Conservation (phyloP, 108 stramenopile genomes). For the Cyclostephanos tholiformis region DNA sequence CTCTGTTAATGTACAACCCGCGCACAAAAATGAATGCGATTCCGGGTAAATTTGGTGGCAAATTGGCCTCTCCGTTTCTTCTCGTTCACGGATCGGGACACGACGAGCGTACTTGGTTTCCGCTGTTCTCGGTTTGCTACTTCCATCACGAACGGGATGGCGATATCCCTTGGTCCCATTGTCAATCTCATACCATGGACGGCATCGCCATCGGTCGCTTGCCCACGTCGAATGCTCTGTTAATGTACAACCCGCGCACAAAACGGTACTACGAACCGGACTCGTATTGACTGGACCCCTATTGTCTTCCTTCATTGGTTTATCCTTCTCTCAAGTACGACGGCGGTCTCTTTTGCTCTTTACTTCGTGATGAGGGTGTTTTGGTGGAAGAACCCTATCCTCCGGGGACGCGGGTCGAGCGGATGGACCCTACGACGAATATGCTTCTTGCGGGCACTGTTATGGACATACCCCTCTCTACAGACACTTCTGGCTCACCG, state of each 20-base stretch:
- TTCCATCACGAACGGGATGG: too few relatives aligned
- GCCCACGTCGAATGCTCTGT: neutral
- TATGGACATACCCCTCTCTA: neutral
- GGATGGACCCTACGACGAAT: neutral
- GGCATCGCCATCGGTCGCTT: too few relatives aligned
- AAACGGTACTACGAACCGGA: neutral
- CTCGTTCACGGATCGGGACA: too few relatives aligned
- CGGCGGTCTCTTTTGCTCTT: neutral
- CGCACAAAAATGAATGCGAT: too few relatives aligned
- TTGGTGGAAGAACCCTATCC: neutral
- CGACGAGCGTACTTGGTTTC: too few relatives aligned
- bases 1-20: too few relatives aligned
- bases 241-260: neutral
- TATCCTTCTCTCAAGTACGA: slow-evolving; percentile 3
- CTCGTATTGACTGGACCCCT: neutral
- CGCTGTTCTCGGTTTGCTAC: too few relatives aligned
- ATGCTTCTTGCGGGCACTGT: neutral
- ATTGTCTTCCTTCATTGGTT: neutral
- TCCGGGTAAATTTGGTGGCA: too few relatives aligned
- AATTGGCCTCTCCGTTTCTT: too few relatives aligned
- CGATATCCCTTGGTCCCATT: too few relatives aligned
- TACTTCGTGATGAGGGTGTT: neutral
- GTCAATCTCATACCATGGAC: too few relatives aligned
- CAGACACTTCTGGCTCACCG: neutral
- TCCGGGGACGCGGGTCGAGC: neutral